Evolutionary conservation across 2,329 filamentous ascomycete genomes (phyloP), one percentile per base, ranked within the genome.

Genomic region (Harringtonia aguacate): DNA sequence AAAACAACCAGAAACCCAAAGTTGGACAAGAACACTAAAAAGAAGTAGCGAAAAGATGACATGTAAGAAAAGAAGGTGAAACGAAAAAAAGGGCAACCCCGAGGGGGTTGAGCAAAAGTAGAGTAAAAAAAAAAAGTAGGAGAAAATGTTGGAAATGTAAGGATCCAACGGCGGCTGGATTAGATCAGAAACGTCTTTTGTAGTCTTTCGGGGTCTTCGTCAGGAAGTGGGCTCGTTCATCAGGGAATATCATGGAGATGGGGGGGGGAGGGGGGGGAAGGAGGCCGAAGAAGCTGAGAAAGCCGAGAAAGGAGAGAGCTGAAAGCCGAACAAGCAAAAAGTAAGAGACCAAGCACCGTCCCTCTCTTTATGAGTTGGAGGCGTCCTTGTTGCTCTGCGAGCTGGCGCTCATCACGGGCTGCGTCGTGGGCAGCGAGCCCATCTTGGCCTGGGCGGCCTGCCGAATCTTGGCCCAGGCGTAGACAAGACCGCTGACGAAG

Each of bases 401-500:
- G 69, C 89, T 95, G 21, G 90, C 87, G 62, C 89, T 95, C 67
- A 94, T 84, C 1, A 78, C 77, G 36, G 77, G 68, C 55, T 83
- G 72, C 34, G 33, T 45, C 20, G 74, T 75, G 3, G 83, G 87
- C 33, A 89, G 77, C 42, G 84, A 66, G 18, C 76, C 70, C 56
- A 75, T 79, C 65, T 81, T 81, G 35, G 72, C 71, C 56, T 77
- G 70, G 53, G 73, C 74, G 46, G 77, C 79, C 64, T 94, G 85
- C 64, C 84, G 81, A 52, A 95, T 73, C 72, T 94, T 94, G 52
- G 87, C 82, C 56, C 88, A 75, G 4, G 92, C 75, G 55, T 95
- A 98, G 20, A 98, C 86, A 44, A 97, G 77, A 52, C 92, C 92
- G 55, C 85, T 92, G 54, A 97, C 66, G 63, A 95, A 97, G 30